These are phyloP conservation scores for Phalaenopsis equestris DNA, from an alignment of 106 monocot genomes.

Conservation along the genomic window DNA sequence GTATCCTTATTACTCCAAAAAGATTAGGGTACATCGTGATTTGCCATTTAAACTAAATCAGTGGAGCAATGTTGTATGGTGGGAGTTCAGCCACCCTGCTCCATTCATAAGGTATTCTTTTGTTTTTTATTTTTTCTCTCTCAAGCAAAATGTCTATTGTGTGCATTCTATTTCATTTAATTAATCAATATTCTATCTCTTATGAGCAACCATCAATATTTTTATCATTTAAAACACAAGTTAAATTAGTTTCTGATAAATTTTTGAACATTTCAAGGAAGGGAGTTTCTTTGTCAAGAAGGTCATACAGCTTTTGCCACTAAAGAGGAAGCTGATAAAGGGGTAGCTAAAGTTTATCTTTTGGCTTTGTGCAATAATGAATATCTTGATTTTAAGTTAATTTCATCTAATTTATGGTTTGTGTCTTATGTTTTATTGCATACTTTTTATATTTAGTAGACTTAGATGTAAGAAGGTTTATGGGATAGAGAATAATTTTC, in stretches of 20 bases:
- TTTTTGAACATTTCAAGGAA: constrained; percentile 44
- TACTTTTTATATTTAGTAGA: no score
- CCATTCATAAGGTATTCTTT: constrained; percentile 73
- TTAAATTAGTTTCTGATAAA: no score
- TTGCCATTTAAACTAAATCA: constrained; percentile 91
- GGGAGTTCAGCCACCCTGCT: constrained; percentile 92
- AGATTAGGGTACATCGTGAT: constrained; percentile 92
- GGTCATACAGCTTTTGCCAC: constrained; percentile 98
- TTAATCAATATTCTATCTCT: no score
- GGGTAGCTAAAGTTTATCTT: constrained; percentile 25
- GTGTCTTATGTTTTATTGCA: no score
- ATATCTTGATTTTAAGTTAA: no score
- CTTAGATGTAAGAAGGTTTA: no score
- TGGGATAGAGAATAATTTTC: no score
- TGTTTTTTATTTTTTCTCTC: not conserved
- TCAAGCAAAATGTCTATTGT: no score
- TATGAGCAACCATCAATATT: no score
- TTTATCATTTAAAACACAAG: no score
- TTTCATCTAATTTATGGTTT: no score
- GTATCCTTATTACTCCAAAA: constrained; percentile 93
- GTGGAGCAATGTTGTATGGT: constrained; percentile 96
- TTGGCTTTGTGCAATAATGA: no score
- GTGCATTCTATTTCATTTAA: not conserved
- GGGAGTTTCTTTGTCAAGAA: constrained; percentile 96
- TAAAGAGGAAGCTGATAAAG: constrained; percentile 80